These are phyloP conservation scores for Sporothrix pallida DNA, from an alignment of 2,329 filamentous ascomycete genomes.

Conservation along the genomic window DNA sequence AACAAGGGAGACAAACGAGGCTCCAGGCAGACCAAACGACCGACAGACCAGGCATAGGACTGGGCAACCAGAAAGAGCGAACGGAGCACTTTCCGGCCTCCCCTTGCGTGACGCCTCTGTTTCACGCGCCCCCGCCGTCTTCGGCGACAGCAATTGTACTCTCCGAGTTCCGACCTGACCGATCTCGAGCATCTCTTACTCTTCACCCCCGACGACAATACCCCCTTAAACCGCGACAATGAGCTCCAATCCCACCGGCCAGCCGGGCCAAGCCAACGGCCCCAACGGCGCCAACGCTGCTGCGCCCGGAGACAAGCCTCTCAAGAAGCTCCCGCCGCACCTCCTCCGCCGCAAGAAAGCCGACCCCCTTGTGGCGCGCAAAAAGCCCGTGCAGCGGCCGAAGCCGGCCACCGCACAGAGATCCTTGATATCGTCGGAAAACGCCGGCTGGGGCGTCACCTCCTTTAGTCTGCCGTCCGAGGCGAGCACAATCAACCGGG, in stretches of 20 bases:
- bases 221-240: constrained; percentile 43
- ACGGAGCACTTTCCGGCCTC: not conserved
- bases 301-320: constrained; percentile 35
- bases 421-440: constrained; percentile 35
- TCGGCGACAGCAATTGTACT: not conserved
- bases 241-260: constrained; percentile 51
- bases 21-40: not conserved
- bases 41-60: not conserved
- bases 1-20: not conserved
- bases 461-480: constrained; percentile 37
- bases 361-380: constrained; percentile 69
- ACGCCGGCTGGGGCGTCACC: constrained; percentile 30
- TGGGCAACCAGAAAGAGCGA: not conserved
- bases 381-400: constrained; percentile 54
- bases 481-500: constrained; percentile 35
- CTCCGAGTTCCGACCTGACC: not conserved
- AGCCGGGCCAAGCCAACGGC: constrained; percentile 38
- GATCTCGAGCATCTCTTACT: not conserved
- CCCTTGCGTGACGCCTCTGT: constrained; percentile 19
- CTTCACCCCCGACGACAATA: not conserved
- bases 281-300: constrained; percentile 27
- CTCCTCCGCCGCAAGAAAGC: constrained; percentile 54
- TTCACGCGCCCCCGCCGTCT: not conserved
- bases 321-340: constrained; percentile 44
- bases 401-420: constrained; percentile 38